phyloP scores from a whole-genome alignment of 495 filamentous ascomycete genomes.

The Extremus antarcticus region DNA sequence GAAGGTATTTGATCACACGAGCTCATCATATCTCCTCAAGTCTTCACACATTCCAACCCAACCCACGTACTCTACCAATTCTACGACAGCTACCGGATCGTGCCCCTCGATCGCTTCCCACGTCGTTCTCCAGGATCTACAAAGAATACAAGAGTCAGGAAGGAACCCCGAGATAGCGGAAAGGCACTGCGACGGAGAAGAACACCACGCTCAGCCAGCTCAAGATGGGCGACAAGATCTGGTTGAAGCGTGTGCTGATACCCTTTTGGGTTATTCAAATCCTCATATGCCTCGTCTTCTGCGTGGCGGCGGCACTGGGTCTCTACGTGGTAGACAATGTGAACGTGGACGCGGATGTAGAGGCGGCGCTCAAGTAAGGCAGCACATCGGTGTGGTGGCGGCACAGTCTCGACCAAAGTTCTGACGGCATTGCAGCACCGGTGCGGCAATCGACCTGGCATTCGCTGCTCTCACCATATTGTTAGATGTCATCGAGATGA shows the following conservation, averaged over 20 bases:
- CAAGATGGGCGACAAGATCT: constrained; percentile 13
- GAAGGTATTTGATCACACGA: too few species aligned
- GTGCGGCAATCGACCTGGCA: constrained; percentile 12
- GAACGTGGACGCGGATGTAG: neutral
- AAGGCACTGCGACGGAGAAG: too few species aligned
- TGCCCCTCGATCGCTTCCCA: too few species aligned
- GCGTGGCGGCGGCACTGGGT: constrained; percentile 7
- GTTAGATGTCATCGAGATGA: constrained; percentile 23
- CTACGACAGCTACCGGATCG: too few species aligned
- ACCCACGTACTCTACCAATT: too few species aligned
- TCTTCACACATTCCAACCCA: too few species aligned
- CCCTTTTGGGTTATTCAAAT: constrained; percentile 31
- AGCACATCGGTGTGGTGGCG: neutral
- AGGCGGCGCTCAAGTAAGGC: neutral
- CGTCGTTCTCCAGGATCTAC: too few species aligned
- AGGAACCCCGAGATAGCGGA: too few species aligned
- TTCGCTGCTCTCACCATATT: constrained; percentile 10
- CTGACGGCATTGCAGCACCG: constrained; percentile 1
- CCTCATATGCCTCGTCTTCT: constrained; percentile 13
- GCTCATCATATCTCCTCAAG: too few species aligned
- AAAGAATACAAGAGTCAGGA: too few species aligned
- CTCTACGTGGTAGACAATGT: constrained; percentile 1
- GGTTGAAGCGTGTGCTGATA: constrained; percentile 29
- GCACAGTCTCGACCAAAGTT: too few species aligned
- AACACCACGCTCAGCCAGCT: too few species aligned